Percentiles rank a stretch among this genome's conserved stretches.
Conservation (phyloP, 2,329 filamentous ascomycete species). For the Pestalotiopsis fici region DNA sequence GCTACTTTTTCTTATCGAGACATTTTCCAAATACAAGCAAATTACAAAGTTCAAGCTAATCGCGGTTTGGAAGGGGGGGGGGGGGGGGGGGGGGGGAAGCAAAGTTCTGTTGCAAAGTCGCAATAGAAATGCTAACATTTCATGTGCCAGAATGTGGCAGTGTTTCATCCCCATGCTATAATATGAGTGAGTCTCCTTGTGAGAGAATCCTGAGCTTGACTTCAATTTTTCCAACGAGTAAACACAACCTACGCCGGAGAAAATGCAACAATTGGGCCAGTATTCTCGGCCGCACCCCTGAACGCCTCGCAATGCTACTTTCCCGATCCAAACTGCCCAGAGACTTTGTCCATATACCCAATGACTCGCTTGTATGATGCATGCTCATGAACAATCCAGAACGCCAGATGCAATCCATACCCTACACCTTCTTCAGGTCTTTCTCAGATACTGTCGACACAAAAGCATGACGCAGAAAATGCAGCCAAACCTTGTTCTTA, state of each 20-base stretch:
- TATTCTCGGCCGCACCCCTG: background rate
- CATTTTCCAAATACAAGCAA: too few species aligned
- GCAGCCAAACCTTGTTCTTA: constrained; percentile 72
- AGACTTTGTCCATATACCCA: background rate
- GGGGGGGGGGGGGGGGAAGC: too few species aligned
- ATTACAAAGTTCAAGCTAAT: too few species aligned
- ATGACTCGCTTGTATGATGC: background rate
- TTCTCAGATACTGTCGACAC: constrained; percentile 70
- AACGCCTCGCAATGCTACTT: background rate
- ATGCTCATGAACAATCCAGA: background rate
- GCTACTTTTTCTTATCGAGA: too few species aligned
- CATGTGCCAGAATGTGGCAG: background rate
- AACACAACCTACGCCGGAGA: background rate
- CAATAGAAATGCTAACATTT: background rate
- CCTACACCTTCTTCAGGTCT: constrained; percentile 55
- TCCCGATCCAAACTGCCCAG: background rate
- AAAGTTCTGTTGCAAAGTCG: too few species aligned
- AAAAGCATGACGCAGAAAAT: constrained; percentile 78
- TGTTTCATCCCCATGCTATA: background rate
- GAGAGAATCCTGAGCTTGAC: background rate
- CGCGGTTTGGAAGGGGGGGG: too few species aligned
- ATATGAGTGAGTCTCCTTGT: background rate
- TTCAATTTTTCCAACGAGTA: background rate
- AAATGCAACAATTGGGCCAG: background rate
- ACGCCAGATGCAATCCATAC: background rate